phyloP scores from a whole-genome alignment of 1,284 basidiomycete species.

The Tylopilus sp. region DNA sequence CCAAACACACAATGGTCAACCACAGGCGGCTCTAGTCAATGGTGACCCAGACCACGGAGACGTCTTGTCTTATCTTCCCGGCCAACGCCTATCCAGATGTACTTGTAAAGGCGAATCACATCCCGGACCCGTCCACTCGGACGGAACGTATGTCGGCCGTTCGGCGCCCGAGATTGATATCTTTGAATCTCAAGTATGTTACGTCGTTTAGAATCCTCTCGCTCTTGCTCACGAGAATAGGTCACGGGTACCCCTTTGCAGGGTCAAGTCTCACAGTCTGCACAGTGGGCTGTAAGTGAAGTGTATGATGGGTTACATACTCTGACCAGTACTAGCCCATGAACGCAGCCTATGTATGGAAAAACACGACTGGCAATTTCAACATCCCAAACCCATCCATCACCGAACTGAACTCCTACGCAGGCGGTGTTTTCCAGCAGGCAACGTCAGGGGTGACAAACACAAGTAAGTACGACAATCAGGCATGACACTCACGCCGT shows the following conservation, averaged over 20 bases:
- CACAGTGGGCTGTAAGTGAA: conserved; percentile 45
- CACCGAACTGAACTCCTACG: conserved; percentile 45
- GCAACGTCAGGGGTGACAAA: conserved; percentile 57
- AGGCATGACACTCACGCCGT: neutral
- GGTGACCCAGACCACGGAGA: conserved; percentile 38
- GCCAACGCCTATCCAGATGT: conserved; percentile 60
- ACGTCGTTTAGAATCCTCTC: neutral
- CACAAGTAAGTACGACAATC: conserved; percentile 30
- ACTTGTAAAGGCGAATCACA: conserved; percentile 64
- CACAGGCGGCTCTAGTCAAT: conserved; percentile 40
- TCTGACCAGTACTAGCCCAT: conserved; percentile 25
- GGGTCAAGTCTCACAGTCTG: conserved; percentile 50
- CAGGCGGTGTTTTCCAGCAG: conserved; percentile 56
- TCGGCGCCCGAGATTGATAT: conserved; percentile 71
- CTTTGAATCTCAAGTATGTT: conserved; percentile 53
- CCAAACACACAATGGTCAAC: conserved; percentile 43
- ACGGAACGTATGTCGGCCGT: conserved; percentile 59
- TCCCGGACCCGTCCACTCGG: conserved; percentile 55
- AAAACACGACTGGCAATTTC: conserved; percentile 43
- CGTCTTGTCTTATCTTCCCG: conserved; percentile 58
- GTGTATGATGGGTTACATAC: conserved; percentile 2
- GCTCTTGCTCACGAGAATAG: conserved; percentile 20
- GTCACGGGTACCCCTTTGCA: conserved; percentile 35
- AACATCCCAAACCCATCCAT: conserved; percentile 41
- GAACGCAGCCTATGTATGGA: conserved; percentile 36